A percentile compares a stretch with the other conserved stretches of the same genome.
Evolutionary conservation across 148 eudicot genomes (phyloP).

Genomic region (Suaeda aralocaspica): DNA sequence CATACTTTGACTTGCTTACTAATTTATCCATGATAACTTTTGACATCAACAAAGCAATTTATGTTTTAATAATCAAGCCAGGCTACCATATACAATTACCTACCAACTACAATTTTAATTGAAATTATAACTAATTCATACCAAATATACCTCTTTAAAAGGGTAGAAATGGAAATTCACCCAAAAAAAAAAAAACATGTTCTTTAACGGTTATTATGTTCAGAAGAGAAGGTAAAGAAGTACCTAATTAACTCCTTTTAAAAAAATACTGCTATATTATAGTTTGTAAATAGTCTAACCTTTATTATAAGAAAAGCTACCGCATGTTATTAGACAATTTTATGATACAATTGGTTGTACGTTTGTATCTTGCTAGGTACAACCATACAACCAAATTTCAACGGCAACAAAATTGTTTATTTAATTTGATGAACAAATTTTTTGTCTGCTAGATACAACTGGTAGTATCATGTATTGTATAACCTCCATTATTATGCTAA

Average conservation of each 20-base stretch:
- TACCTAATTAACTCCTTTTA: neutral
- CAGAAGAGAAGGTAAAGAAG: slow-evolving; percentile 41
- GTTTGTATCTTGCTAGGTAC: too few relatives aligned
- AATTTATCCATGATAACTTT: neutral
- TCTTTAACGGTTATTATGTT: slow-evolving; percentile 40
- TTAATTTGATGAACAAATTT: too few relatives aligned
- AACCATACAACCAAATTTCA: too few relatives aligned
- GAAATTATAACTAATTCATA: neutral
- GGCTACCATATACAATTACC: neutral
- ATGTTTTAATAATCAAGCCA: neutral
- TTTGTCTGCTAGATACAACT: too few relatives aligned
- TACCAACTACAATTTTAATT: neutral
- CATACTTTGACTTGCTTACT: slow-evolving; percentile 1
- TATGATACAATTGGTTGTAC: too few relatives aligned
- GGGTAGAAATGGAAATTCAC: slow-evolving; percentile 20
- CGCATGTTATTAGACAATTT: too few relatives aligned
- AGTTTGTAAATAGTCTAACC: too few relatives aligned
- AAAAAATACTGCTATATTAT: too few relatives aligned
- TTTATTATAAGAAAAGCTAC: too few relatives aligned
- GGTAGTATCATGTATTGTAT: too few relatives aligned
- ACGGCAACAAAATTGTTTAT: too few relatives aligned
- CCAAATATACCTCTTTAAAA: neutral
- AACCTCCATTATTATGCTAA: too few relatives aligned
- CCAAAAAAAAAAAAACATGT: slow-evolving; percentile 22
- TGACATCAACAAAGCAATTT: neutral